Percentiles rank a stretch among this genome's conserved stretches.
These are phyloP conservation scores for Plenodomus lindquistii DNA, from an alignment of 2,329 filamentous ascomycete species.

Conservation along the genomic window DNA sequence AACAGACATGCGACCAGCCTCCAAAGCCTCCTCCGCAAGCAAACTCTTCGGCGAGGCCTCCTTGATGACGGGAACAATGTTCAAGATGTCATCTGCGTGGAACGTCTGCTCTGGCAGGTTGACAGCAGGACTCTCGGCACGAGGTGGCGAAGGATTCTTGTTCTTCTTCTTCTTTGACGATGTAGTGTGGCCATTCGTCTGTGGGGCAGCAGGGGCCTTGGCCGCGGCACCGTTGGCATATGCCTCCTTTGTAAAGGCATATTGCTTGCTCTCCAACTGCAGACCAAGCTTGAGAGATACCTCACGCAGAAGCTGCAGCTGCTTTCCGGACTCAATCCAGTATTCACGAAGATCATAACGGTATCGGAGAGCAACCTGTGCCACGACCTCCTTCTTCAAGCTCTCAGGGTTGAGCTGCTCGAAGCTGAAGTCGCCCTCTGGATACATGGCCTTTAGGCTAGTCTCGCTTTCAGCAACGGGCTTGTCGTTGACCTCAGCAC, in stretches of 20 bases:
- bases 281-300: slow-evolving; percentile 86
- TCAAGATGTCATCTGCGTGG: slow-evolving; percentile 80
- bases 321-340: slow-evolving; percentile 71
- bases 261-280: slow-evolving; percentile 80
- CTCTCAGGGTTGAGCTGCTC: slow-evolving; percentile 75
- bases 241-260: slow-evolving; percentile 61
- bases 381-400: slow-evolving; percentile 70
- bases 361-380: slow-evolving; percentile 74
- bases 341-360: slow-evolving; percentile 70
- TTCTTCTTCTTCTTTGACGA: slow-evolving; percentile 54
- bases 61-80: slow-evolving; percentile 93
- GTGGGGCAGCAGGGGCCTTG: slow-evolving; percentile 23
- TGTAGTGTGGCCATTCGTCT: slow-evolving; percentile 44
- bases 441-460: slow-evolving; percentile 73
- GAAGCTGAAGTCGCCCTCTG: slow-evolving; percentile 80
- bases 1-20: slow-evolving; percentile 95
- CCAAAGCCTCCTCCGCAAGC: slow-evolving; percentile 91
- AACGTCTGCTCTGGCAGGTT: slow-evolving; percentile 67
- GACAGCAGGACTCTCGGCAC: slow-evolving; percentile 46
- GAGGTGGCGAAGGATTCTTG: slow-evolving; percentile 56
- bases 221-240: slow-evolving; percentile 20
- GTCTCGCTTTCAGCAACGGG: slow-evolving; percentile 79
- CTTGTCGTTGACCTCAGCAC: slow-evolving; percentile 72
- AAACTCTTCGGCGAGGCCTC: slow-evolving; percentile 89
- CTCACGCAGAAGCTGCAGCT: slow-evolving; percentile 85